Percentiles rank a stretch among this genome's conserved stretches.
Evolutionary conservation across 441 rosid species (phyloP).

Genomic region (Eruca vesicaria): DNA sequence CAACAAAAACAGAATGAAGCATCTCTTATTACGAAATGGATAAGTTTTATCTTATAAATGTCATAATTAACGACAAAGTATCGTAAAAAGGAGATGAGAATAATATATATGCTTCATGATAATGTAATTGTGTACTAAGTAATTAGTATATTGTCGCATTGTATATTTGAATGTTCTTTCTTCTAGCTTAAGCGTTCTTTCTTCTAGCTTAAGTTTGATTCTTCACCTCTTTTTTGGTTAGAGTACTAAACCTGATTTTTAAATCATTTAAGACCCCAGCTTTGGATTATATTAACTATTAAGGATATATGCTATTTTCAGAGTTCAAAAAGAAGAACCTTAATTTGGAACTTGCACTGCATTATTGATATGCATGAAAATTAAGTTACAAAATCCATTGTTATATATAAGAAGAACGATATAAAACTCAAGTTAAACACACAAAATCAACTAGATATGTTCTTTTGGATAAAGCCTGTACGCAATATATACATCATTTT

Average conservation of each 20-base stretch:
- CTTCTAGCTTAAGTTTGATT: constrained; percentile 23
- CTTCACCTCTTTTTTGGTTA: not conserved
- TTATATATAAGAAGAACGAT: no score
- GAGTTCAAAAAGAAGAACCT: not conserved
- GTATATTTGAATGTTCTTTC: constrained; percentile 5
- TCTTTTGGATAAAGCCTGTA: no score
- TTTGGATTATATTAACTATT: not conserved
- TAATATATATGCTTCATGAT: not conserved
- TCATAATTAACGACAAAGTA: not conserved
- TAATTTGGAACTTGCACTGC: not conserved
- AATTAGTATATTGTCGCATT: not conserved
- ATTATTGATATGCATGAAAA: no score
- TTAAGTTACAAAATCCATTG: no score
- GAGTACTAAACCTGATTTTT: not conserved
- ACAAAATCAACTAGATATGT: no score
- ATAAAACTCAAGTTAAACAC: no score
- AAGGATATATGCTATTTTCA: not conserved
- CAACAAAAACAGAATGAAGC: not conserved
- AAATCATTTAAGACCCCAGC: not conserved
- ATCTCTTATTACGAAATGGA: not conserved
- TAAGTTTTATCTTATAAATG: not conserved
- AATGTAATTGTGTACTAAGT: not conserved
- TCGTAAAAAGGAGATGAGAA: not conserved
- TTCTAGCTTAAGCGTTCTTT: constrained; percentile 21
- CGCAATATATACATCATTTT: no score